Evolutionary conservation across 495 filamentous ascomycete species (phyloP), one percentile per base, ranked within the genome.

Genomic region (Usnea hakonensis): DNA sequence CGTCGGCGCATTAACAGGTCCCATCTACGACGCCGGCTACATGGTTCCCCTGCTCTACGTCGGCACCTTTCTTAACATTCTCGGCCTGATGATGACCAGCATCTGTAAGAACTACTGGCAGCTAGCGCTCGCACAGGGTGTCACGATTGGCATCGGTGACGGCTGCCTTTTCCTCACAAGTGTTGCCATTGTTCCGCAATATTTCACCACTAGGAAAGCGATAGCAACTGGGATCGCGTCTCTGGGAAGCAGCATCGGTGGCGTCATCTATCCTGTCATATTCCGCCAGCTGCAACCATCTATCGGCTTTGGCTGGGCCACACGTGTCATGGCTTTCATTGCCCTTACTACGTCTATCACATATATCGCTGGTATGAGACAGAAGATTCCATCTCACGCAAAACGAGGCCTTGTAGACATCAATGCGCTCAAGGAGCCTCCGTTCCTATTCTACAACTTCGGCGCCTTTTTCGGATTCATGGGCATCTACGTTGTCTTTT

Each of bases 51-150:
- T 90, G 5, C 67, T 89, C 28, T 26, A 68, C 5, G 70, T 73
- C 26, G 87, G 87, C 7, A 78, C 76, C 30, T 73, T 88, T 58
- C 74, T 88, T 60, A 73, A 86, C 4, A 83, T 87, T 1, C 81
- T 90, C 41, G 87, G 86, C 5, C 74, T 84, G 64, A 85, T 90
- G 83, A 87, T 89, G 86, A 78, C 84, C 14, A 85, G 79, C 66
- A 67, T 84, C n/a, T 80, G 78, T 61, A 74, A 71, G 2, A 64
- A 78, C 54, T 87, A 80, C 68, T 87, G 80, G 78, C 83, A 87
- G 40, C 71, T 82, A 5, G 69, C 87, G 26, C 76, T 87, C 13
- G 74, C 83, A 2, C 85, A 87, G 65, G 85, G 81, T n/a, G 55
- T 82, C 58, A 74, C 70, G 26, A 67, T 78, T 36, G 80, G 80